Percentiles rank a stretch among this genome's conserved stretches.
Conservation (phyloP, 1,139 yeast species). For the Candida sp. region DNA sequence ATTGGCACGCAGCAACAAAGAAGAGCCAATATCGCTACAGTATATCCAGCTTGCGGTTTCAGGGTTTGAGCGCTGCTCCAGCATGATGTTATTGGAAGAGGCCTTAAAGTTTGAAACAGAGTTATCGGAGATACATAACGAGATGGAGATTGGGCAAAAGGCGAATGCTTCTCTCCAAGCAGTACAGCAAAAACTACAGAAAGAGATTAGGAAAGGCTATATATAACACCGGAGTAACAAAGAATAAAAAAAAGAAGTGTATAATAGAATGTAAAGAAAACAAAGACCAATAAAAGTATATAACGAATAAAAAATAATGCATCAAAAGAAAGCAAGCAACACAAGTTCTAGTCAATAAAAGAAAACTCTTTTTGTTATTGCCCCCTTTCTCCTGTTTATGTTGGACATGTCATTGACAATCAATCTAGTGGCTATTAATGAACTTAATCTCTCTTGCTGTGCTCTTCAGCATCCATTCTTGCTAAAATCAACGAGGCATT, state of each 20-base stretch:
- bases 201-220: conserved; percentile 4
- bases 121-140: conserved; percentile 28
- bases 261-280: not conserved
- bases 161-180: not conserved
- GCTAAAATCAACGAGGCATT: conserved; percentile 88
- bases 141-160: not conserved
- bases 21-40: conserved; percentile 29
- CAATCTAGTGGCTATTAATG: not conserved
- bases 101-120: conserved; percentile 38
- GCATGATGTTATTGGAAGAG: conserved; percentile 29
- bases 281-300: not conserved
- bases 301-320: not conserved
- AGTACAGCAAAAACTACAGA: conserved; percentile 20
- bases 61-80: conserved; percentile 41
- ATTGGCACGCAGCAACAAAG: conserved; percentile 31
- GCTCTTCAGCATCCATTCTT: conserved; percentile 72
- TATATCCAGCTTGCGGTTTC: conserved; percentile 45
- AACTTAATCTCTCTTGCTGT: conserved; percentile 11
- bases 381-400: not conserved
- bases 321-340: not conserved
- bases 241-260: not conserved
- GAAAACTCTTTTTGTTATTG: not conserved
- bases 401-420: not conserved
- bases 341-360: not conserved
- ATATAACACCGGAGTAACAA: not conserved